A percentile compares a stretch with the other conserved stretches of the same genome.
phyloP scores from a whole-genome alignment of 1,284 basidiomycete species.

The Cryptococcus sp. region DNA sequence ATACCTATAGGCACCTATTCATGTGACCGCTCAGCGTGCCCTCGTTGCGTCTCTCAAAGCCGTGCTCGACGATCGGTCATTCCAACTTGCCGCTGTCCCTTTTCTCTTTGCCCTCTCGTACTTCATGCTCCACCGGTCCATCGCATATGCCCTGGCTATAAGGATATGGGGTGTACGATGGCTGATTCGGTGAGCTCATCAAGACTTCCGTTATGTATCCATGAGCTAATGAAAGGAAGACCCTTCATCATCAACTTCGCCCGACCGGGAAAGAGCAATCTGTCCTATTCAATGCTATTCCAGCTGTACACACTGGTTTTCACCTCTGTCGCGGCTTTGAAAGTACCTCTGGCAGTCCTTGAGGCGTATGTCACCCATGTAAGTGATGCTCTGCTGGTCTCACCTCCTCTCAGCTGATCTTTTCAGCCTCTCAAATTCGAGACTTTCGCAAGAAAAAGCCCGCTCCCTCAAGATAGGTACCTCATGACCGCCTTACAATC shows the following conservation, averaged over 20 bases:
- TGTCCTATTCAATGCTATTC: conserved; percentile 20
- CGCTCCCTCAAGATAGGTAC: conserved; percentile 31
- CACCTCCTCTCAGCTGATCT: conserved; percentile 1
- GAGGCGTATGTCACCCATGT: conserved; percentile 35
- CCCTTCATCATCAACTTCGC: conserved; percentile 40
- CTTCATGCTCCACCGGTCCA: background rate
- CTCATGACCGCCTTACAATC: conserved; percentile 33
- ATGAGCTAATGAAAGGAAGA: conserved; percentile 10
- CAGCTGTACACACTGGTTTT: conserved; percentile 27
- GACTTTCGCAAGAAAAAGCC: conserved; percentile 29
- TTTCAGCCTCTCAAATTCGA: conserved; percentile 35
- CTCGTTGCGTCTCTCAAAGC: background rate
- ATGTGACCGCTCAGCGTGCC: conserved; percentile 10
- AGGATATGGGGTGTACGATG: background rate
- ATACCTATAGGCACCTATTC: conserved; percentile 12
- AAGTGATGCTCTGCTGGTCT: conserved; percentile 1
- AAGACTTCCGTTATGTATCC: background rate
- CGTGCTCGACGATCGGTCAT: background rate
- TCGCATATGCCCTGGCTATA: background rate
- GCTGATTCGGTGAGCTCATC: background rate
- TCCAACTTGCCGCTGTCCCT: conserved; percentile 4
- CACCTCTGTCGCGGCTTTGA: conserved; percentile 18
- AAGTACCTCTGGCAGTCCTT: conserved; percentile 25
- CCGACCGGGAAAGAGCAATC: conserved; percentile 18
- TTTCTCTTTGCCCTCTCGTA: conserved; percentile 14